A percentile compares a stretch with the other conserved stretches of the same genome.
Evolutionary conservation across 345 rosid genomes (phyloP).

Genomic region (Gossypium thurberi): DNA sequence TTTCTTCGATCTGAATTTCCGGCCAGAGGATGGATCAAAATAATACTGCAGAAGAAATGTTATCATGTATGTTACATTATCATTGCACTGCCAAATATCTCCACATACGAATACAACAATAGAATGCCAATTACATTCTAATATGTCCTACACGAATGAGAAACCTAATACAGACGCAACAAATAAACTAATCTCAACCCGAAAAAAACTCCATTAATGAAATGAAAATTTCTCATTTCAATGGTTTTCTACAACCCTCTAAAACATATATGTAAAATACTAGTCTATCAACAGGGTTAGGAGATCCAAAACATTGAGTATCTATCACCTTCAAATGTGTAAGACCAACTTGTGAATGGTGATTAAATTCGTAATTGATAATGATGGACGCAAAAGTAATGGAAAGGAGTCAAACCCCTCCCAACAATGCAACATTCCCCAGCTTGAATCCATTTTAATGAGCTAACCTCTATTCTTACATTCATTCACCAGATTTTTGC

Average conservation of each 20-base stretch:
- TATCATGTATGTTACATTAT: background rate
- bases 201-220: background rate
- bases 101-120: background rate
- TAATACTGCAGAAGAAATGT: slow-evolving; percentile 4
- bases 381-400: no score
- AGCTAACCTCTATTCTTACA: background rate
- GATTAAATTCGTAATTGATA: no score
- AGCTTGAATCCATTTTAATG: background rate
- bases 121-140: background rate
- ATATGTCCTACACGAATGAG: background rate
- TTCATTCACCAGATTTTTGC: background rate
- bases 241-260: background rate
- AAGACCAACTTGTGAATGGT: no score
- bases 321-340: no score
- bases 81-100: background rate
- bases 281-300: background rate
- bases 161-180: background rate
- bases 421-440: background rate
- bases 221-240: background rate
- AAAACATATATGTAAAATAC: background rate
- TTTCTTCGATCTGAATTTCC: slow-evolving; percentile 7
- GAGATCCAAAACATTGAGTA: no score
- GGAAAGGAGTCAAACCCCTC: no score
- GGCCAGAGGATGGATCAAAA: background rate
- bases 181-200: background rate